A percentile compares a stretch with the other conserved stretches of the same genome.
Evolutionary conservation across 345 rosid species (phyloP).

Genomic region (Linum trigynum): DNA sequence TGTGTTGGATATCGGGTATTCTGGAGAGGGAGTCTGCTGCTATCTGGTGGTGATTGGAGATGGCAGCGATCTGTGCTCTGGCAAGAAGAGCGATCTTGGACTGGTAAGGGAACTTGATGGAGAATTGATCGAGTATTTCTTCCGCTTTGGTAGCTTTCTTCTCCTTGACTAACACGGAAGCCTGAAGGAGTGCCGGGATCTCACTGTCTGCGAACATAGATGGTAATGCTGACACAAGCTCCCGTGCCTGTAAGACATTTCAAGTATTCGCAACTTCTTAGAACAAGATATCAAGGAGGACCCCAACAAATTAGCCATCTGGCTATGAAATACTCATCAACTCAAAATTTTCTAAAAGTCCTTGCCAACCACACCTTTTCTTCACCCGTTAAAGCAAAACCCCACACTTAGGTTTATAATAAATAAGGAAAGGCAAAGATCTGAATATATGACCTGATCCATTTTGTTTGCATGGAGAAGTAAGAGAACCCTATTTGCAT

Average conservation of each 20-base stretch:
- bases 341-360: no score
- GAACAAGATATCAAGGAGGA: neutral
- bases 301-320: neutral
- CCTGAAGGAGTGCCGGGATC: conserved; percentile 67
- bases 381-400: neutral
- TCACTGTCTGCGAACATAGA: conserved; percentile 57
- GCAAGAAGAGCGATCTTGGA: conserved; percentile 63
- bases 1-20: conserved; percentile 75
- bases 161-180: conserved; percentile 79
- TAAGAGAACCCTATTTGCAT: conserved; percentile 67
- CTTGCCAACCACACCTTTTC: no score
- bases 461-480: conserved; percentile 93
- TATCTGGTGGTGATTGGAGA: conserved; percentile 65
- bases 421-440: conserved; percentile 9
- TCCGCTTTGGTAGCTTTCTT: conserved; percentile 83
- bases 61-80: conserved; percentile 89
- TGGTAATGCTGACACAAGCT: conserved; percentile 55
- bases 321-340: no score
- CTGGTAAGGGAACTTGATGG: conserved; percentile 60
- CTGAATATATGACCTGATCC: conserved; percentile 56
- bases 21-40: conserved; percentile 76
- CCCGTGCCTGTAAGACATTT: conserved; percentile 62
- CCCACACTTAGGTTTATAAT: no score
- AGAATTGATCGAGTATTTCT: conserved; percentile 59
- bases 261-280: neutral